Base-by-base conservation (phyloP, 2,329 filamentous ascomycete genomes). In the Fusarium metavorans region DNA sequence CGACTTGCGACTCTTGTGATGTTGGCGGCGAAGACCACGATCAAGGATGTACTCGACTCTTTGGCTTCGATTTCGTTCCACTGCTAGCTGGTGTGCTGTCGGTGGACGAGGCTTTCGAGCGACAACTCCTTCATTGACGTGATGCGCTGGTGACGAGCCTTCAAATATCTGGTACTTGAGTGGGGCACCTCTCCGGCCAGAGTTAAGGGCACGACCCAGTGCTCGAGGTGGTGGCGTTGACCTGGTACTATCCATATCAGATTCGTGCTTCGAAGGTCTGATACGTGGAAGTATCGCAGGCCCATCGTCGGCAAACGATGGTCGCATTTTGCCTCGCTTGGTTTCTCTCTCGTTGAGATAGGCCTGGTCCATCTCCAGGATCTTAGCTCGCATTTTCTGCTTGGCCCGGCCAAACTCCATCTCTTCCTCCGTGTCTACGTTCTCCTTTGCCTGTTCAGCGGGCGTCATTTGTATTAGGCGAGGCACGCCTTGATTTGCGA, bases 31-130 rank as follows among this genome's bases (percentile, higher is more conserved):
- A 37, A 96, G 85, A 34, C 92, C 92, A n/a, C 92, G 90, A 75
- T 94, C 92, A 18, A 97, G 88, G 61, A 95, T 94, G 77, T 95
- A 92, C 78, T 95, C 92, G n/a, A 96, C 94, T 7, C 94, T 91
- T 78, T 94, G 91, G 70, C 91, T 93, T 20, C 94, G 88, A 81
- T 95, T 95, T 65, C 92, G 89, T 81, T 95, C 93, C 1, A 97
- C 93, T 0, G 94, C 94, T 43, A 95, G 86, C 82, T 97, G 94
- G 82, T 97, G 94, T 39, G 93, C 93, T 0, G 94, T 97, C 0
- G 94, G 90, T 4, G 94, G 94, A 1, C 94, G 89, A 10, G 92
- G 91, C 79, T 95, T 92, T 67, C 90, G 85, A 23, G 87, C 85
- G 41, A 87, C 84, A n/a, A 89, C 86, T 16, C 87, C 86, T 67